Evolutionary conservation across 257 asterid species (phyloP).

Genomic region (Perilla frutescens): DNA sequence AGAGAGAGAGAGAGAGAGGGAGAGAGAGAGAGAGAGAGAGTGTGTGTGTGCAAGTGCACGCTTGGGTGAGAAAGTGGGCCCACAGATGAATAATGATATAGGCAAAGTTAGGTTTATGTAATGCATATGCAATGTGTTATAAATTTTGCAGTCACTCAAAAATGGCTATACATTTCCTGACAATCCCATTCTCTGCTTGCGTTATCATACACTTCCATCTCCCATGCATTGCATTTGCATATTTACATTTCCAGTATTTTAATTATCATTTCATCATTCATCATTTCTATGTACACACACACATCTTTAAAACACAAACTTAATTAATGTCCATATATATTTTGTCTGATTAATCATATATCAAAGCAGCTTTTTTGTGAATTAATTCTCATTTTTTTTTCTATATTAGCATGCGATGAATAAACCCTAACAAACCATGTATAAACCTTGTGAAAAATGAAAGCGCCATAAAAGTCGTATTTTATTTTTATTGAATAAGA

Average conservation of each 20-base stretch:
- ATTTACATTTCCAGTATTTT: not conserved
- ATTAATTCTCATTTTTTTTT: no score
- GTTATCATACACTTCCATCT: conserved; percentile 33
- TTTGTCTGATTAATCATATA: no score
- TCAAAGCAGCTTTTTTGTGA: no score
- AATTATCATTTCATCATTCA: no score
- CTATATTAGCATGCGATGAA: no score
- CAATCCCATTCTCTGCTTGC: conserved; percentile 42
- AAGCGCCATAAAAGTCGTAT: no score
- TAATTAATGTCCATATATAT: no score
- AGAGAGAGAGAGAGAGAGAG: not conserved
- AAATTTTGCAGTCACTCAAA: conserved; percentile 36
- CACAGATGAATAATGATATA: conserved; percentile 18
- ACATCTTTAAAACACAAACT: no score
- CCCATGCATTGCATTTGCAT: not conserved
- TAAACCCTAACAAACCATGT: no score
- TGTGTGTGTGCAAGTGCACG: not conserved
- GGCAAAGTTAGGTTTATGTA: conserved; percentile 28
- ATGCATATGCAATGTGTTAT: conserved; percentile 35
- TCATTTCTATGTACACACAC: no score
- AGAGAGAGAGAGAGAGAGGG: not conserved
- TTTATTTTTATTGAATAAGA: no score
- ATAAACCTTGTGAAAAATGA: no score
- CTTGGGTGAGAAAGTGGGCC: conserved; percentile 18
- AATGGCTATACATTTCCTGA: conserved; percentile 47